phyloP scores from a whole-genome alignment of 768 basidiomycete species.

The Boletus barrowsii region DNA sequence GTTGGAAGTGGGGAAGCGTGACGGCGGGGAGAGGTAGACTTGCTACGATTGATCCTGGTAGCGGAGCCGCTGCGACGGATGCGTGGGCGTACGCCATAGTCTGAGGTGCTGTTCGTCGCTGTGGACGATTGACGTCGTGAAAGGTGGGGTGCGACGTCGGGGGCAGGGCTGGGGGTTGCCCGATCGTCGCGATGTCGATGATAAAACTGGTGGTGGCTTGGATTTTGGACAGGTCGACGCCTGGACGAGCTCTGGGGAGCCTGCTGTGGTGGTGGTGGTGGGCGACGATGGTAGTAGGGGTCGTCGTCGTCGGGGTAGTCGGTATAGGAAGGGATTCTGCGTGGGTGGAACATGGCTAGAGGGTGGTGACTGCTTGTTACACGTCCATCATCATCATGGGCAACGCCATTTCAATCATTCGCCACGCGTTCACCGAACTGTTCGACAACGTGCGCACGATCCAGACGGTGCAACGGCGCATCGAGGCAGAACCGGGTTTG shows the following conservation, averaged over 20 bases:
- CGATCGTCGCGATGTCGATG: slow-evolving; percentile 24
- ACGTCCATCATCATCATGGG: slow-evolving; percentile 16
- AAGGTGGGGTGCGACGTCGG: slow-evolving; percentile 11
- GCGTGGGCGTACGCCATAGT: slow-evolving; percentile 16
- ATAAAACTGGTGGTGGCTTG: slow-evolving; percentile 6
- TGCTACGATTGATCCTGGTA: slow-evolving; percentile 11
- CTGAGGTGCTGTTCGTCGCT: slow-evolving; percentile 16
- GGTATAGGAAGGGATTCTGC: neutral
- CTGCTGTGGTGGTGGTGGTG: slow-evolving; percentile 5
- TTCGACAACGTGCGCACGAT: slow-evolving; percentile 19
- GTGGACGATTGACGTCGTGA: slow-evolving; percentile 20
- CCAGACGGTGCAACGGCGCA: slow-evolving; percentile 30
- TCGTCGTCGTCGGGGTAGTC: slow-evolving; percentile 19
- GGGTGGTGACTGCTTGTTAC: too few species aligned
- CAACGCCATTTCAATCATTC: slow-evolving; percentile 23
- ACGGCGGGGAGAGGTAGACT: slow-evolving; percentile 22
- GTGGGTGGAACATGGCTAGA: neutral
- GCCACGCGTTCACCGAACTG: slow-evolving; percentile 20
- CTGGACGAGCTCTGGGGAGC: slow-evolving; percentile 7
- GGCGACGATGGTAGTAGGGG: slow-evolving; percentile 14
- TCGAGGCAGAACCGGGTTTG: slow-evolving; percentile 49
- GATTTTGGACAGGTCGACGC: slow-evolving; percentile 17
- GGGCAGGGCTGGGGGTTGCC: slow-evolving; percentile 8
- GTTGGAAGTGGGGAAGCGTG: slow-evolving; percentile 13
- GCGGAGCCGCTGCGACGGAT: slow-evolving; percentile 20